Evolutionary conservation across 106 monocot species (phyloP), one percentile per base, ranked within the genome.

Genomic region (Dactylorhiza incarnata): DNA sequence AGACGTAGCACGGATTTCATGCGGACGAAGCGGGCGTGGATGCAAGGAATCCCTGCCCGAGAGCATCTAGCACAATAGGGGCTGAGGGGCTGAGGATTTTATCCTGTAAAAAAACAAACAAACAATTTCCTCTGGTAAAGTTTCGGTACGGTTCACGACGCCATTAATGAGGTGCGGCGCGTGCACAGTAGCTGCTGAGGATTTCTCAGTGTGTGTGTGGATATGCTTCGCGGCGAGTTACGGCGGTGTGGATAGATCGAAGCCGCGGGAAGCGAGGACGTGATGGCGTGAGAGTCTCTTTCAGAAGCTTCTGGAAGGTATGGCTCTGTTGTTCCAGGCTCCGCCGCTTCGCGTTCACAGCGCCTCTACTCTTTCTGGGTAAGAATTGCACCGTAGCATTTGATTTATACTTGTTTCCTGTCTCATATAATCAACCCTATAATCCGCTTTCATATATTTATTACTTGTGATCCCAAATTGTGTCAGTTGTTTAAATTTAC

Each of bases 281-380:
- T 12, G 68, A 68, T 63, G 7, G 62, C 5, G 5, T 23, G 62
- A 63, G 52, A 37, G 43, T 3, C 43, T 29, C 10, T 43, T 68
- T 44, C 68, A 68, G 68, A 68, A 45, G 37, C 10, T 68, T 68
- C 68, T 68, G 68, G 68, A 44, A 68, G 68, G 43, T 15, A 68
- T 68, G 68, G 68, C 19, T 12, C 13, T 68, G 43, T 11, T 68
- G 9, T 43, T 68, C 5, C 43, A 29, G 26, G 62, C 25, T 22
- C 43, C 43, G 14, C 68, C 37, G 26, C 26, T 68, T 68, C 43
- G 68, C 43, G 44, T 68, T 44, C 68, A 68, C 12, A 68, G 43
- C 44, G 8, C 43, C 13, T 44, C 13, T 43, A 9, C 13, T 68
- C 16, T 14, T 43, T 43, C 43, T 14, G 4, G 2, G 68, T 68